These are phyloP conservation scores for Ambispora gerdemannii DNA, from an alignment of 192 early-diverging fungal genomes.

Conservation along the genomic window DNA sequence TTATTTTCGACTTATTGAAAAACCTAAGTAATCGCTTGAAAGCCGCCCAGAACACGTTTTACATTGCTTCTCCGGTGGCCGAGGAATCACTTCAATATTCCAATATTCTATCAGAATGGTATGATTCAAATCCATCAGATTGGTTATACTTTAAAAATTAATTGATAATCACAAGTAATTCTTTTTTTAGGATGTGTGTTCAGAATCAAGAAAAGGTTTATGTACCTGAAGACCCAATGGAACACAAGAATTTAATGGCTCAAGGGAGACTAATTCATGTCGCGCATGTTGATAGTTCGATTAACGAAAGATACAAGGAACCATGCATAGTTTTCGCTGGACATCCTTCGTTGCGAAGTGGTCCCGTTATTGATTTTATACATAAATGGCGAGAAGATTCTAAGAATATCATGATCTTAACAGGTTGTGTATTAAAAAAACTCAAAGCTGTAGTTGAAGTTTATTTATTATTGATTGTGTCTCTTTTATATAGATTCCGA, in stretches of 20 bases:
- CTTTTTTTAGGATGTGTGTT: constrained; percentile 55
- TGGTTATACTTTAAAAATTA: too few relatives aligned
- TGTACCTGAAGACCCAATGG: constrained; percentile 55
- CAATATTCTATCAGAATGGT: constrained; percentile 87
- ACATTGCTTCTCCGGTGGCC: constrained; percentile 72
- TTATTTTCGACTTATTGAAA: constrained; percentile 71
- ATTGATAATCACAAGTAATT: too few relatives aligned
- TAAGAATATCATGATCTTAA: constrained; percentile 47
- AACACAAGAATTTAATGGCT: constrained; percentile 49
- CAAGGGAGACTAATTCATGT: constrained; percentile 37
- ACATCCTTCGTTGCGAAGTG: constrained; percentile 43
- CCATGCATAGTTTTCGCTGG: constrained; percentile 65
- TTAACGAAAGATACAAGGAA: constrained; percentile 36
- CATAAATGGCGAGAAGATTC: constrained; percentile 47
- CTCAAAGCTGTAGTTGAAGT: neutral
- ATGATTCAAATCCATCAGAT: too few relatives aligned
- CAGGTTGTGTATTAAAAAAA: constrained; percentile 31
- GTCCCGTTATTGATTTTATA: constrained; percentile 44
- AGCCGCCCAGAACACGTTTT: constrained; percentile 62
- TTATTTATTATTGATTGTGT: neutral
- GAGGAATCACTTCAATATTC: constrained; percentile 74
- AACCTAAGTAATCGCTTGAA: constrained; percentile 53
- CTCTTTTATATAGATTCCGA: constrained; percentile 34
- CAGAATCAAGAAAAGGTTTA: constrained; percentile 65
- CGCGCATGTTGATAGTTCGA: constrained; percentile 31